Base-by-base conservation (phyloP, 2,329 filamentous ascomycete genomes). In the Colletotrichum trifolii region DNA sequence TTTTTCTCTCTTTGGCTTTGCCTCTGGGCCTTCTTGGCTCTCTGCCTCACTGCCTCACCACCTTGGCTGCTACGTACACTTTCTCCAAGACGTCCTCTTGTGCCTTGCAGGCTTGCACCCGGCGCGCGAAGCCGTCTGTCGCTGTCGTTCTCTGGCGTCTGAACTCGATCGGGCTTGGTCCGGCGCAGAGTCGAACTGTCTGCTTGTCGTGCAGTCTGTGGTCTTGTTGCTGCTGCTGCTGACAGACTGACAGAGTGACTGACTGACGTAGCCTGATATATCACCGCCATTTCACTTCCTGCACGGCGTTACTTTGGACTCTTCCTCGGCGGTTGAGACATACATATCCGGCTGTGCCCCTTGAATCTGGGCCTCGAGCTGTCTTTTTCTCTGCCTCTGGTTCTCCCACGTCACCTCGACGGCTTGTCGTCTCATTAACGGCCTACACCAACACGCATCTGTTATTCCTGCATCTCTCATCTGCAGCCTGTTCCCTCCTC, bases 401-500 rank as follows among this genome's bases (percentile, higher is more conserved):
- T 12, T 35, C 10, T 33, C 10, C 8, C n/a, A 25, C 6, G 35
- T 43, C 55, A 56, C 57, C 48, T 65, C 57, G 62, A 57, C 62
- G 57, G 62, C 50, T 65, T 65, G 57, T 62, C 46, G 52, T 62
- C 62, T 61, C 52, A 61, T 65, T 45, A 39, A 56, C 45, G 39
- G 43, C 56, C 40, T 38, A 53, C 61, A 60, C 57, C 42, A 13
- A 36, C 61, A 36, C 49, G 13, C 47, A 9, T 25, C 39, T 43
- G 25, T 25, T 38, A 40, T 25, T 54, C 33, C 35, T 53, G 54
- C 60, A 53, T 25, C 54, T 63, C 25, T 25, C 25, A 4, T 5
- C 25, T 25, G 60, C 60, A 53, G 47, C 35, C 45, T 13, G 40
- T 36, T 42, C 45, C 45, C 15, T 45, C 13, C 13, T 3, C 10